These are phyloP conservation scores for Physocladia obscura DNA, from an alignment of 192 early-diverging fungal species.

Conservation along the genomic window DNA sequence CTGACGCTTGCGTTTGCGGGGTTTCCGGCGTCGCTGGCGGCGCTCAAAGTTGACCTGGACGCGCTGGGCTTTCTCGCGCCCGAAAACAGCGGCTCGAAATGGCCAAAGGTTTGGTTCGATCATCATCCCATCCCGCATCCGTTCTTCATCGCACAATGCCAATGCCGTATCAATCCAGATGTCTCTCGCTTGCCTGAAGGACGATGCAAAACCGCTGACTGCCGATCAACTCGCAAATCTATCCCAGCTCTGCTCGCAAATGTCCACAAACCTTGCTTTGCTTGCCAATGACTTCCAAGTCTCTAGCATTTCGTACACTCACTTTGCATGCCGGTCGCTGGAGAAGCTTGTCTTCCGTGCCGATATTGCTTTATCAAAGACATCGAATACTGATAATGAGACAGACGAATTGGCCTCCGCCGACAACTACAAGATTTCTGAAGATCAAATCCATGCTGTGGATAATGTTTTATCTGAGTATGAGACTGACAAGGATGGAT, in stretches of 20 bases:
- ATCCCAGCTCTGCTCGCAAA: not conserved
- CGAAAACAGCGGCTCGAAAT: conserved; percentile 19
- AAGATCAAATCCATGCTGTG: not conserved
- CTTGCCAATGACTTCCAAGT: conserved; percentile 7
- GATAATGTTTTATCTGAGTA: not conserved
- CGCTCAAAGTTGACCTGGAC: conserved; percentile 1
- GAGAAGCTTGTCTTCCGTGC: not conserved
- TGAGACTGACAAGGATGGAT: not conserved
- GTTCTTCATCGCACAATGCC: not conserved
- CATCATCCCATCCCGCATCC: no score
- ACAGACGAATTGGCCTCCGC: not conserved
- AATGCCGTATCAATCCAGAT: no score
- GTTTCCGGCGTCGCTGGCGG: conserved; percentile 14
- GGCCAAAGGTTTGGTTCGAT: no score
- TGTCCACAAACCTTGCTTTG: conserved; percentile 4
- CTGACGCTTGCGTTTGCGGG: conserved; percentile 17
- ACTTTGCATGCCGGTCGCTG: not conserved
- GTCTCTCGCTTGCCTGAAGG: not conserved
- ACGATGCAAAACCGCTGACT: conserved; percentile 2
- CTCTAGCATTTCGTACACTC: conserved; percentile 1
- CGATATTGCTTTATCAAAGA: not conserved
- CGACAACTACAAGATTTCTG: not conserved
- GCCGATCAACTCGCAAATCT: not conserved
- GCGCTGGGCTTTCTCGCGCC: not conserved
- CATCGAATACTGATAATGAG: not conserved